Percentiles rank a stretch among this genome's conserved stretches.
Evolutionary conservation across 1,139 yeast species (phyloP).

Genomic region (Starmera stellimalicola): DNA sequence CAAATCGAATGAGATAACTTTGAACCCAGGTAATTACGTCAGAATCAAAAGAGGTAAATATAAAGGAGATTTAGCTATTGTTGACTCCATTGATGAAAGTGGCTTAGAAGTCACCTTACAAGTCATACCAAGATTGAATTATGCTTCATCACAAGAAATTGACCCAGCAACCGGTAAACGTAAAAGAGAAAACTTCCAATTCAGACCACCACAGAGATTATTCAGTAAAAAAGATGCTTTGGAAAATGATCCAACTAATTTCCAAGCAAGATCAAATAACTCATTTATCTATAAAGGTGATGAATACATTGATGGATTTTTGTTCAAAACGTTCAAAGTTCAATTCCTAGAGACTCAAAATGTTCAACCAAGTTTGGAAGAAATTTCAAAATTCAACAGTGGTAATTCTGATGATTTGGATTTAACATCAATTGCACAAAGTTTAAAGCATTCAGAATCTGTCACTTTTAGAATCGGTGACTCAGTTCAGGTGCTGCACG

Average conservation of each 20-base stretch:
- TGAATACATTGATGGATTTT: constrained; percentile 81
- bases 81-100: constrained; percentile 87
- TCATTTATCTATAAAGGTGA: constrained; percentile 75
- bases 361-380: constrained; percentile 83
- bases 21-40: constrained; percentile 88
- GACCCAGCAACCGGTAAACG: constrained; percentile 42
- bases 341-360: constrained; percentile 75
- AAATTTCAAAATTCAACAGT: constrained; percentile 71
- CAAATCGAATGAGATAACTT: constrained; percentile 77
- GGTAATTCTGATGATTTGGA: constrained; percentile 69
- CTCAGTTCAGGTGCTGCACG: constrained; percentile 80
- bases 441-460: constrained; percentile 55
- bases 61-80: constrained; percentile 87
- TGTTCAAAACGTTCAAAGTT: constrained; percentile 78
- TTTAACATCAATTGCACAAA: constrained; percentile 74
- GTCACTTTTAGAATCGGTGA: constrained; percentile 87
- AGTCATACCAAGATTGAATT: constrained; percentile 87
- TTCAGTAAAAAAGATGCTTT: constrained; percentile 74
- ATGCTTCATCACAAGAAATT: constrained; percentile 46
- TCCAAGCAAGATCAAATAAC: constrained; percentile 65
- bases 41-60: constrained; percentile 87
- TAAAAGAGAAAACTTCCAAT: constrained; percentile 40
- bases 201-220: constrained; percentile 76
- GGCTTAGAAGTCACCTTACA: constrained; percentile 90
- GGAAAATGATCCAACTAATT: constrained; percentile 46